A percentile compares a stretch with the other conserved stretches of the same genome.
Evolutionary conservation across 1,284 basidiomycete species (phyloP).

Genomic region (Puccinia novopanici): DNA sequence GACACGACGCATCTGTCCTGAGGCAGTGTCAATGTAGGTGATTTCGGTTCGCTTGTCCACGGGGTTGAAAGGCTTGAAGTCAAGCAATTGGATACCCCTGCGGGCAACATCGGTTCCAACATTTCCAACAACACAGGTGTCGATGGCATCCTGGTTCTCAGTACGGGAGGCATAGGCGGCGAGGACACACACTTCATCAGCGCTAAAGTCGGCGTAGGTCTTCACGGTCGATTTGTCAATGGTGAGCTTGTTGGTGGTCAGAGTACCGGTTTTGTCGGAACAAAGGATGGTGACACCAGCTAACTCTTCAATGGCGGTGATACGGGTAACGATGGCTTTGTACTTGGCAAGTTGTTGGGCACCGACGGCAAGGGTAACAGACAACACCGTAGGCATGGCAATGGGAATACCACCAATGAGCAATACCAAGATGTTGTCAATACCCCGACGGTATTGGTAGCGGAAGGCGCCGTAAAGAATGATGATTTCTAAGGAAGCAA

Average conservation of each 20-base stretch:
- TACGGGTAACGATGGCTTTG: conserved; percentile 97
- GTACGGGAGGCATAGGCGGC: conserved; percentile 94
- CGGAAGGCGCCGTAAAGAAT: conserved; percentile 83
- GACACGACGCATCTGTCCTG: conserved; percentile 92
- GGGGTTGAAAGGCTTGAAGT: conserved; percentile 99
- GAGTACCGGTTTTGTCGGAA: conserved; percentile 95
- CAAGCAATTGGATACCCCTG: conserved; percentile 87
- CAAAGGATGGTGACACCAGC: conserved; percentile 95
- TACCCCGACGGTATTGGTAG: conserved; percentile 86
- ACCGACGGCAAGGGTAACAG: conserved; percentile 94
- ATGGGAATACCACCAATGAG: conserved; percentile 98
- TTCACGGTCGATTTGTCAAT: conserved; percentile 91
- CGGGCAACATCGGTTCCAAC: conserved; percentile 75
- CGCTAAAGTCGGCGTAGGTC: conserved; percentile 83
- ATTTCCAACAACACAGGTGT: conserved; percentile 74
- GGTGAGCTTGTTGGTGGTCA: conserved; percentile 98
- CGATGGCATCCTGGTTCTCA: conserved; percentile 98
- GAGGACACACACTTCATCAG: conserved; percentile 87
- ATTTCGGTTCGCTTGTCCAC: conserved; percentile 99
- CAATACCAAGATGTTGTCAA: conserved; percentile 93
- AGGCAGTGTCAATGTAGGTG: conserved; percentile 89
- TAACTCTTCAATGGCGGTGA: conserved; percentile 95
- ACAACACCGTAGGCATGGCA: conserved; percentile 92
- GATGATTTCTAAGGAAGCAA: conserved; percentile 73
- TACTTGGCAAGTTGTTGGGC: conserved; percentile 97